A percentile compares a stretch with the other conserved stretches of the same genome.
Evolutionary conservation across 495 filamentous ascomycete genomes (phyloP).

Genomic region (Trichoderma parareesei): DNA sequence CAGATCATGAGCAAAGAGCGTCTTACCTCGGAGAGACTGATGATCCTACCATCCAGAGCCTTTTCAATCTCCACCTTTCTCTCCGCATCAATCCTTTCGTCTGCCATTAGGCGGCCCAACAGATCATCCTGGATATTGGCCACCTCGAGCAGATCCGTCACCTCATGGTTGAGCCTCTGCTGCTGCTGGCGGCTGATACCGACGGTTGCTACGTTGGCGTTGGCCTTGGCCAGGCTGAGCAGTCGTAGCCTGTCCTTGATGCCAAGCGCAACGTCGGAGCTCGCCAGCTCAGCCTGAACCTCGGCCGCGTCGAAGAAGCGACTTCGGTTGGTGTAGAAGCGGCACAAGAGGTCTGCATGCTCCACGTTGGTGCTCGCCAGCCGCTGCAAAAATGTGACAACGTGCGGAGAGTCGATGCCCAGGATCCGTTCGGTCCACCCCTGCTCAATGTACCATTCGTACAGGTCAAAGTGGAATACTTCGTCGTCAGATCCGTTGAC

Average conservation of each 20-base stretch:
- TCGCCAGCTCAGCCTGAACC: conserved; percentile 76
- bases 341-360: conserved; percentile 88
- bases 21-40: conserved; percentile 65
- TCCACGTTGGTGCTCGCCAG: conserved; percentile 57
- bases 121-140: conserved; percentile 93
- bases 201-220: conserved; percentile 65
- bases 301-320: conserved; percentile 76
- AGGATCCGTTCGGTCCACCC: conserved; percentile 78
- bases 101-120: conserved; percentile 66
- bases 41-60: conserved; percentile 65
- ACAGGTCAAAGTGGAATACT: conserved; percentile 87
- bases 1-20: not conserved
- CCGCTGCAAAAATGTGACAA: conserved; percentile 77
- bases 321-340: conserved; percentile 71
- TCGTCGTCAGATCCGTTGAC: conserved; percentile 82
- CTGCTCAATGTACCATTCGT: conserved; percentile 89
- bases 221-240: conserved; percentile 77
- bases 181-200: conserved; percentile 66
- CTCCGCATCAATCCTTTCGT: conserved; percentile 54
- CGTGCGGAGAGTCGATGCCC: conserved; percentile 69
- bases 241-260: conserved; percentile 80
- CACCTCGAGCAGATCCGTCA: conserved; percentile 81
- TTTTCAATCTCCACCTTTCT: conserved; percentile 52
- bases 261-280: conserved; percentile 64
- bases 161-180: conserved; percentile 69